Percentiles rank a stretch among this genome's conserved stretches.
Conservation (phyloP, 495 filamentous ascomycete species). For the Aspergillus diversus region DNA sequence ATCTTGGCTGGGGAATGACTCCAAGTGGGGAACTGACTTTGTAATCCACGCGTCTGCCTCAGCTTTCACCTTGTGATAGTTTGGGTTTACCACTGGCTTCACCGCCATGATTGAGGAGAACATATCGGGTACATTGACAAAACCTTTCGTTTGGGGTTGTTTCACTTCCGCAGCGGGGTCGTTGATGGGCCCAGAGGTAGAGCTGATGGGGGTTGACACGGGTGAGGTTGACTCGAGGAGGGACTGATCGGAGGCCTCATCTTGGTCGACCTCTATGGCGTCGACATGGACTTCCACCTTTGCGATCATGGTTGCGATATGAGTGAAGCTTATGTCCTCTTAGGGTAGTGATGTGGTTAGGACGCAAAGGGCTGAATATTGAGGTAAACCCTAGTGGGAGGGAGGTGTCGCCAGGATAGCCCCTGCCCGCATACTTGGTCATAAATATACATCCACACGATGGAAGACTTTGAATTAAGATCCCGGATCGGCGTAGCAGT, state of each 20-base stretch:
- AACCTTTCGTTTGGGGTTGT: background rate
- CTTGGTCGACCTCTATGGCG: background rate
- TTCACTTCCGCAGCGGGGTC: background rate
- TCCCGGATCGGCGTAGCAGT: background rate
- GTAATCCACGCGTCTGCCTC: slow-evolving; percentile 13
- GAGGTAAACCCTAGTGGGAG: background rate
- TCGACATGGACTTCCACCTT: background rate
- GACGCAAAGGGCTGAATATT: background rate
- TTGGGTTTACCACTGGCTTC: slow-evolving; percentile 14
- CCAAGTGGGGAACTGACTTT: background rate
- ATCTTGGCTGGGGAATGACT: background rate
- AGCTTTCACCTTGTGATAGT: slow-evolving; percentile 8
- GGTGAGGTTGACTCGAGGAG: background rate
- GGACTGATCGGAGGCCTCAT: background rate
- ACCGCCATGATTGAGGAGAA: slow-evolving; percentile 16
- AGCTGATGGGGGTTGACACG: background rate
- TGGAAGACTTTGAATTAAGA: background rate
- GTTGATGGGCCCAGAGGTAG: background rate
- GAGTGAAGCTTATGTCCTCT: background rate
- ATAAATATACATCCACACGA: background rate
- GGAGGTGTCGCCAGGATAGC: background rate
- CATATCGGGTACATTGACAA: slow-evolving; percentile 11
- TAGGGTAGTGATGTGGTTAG: background rate
- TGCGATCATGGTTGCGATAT: background rate
- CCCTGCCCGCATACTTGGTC: background rate